Evolutionary conservation across 2,329 filamentous ascomycete genomes (phyloP).

Genomic region (Aaosphaeria pasadenensis): DNA sequence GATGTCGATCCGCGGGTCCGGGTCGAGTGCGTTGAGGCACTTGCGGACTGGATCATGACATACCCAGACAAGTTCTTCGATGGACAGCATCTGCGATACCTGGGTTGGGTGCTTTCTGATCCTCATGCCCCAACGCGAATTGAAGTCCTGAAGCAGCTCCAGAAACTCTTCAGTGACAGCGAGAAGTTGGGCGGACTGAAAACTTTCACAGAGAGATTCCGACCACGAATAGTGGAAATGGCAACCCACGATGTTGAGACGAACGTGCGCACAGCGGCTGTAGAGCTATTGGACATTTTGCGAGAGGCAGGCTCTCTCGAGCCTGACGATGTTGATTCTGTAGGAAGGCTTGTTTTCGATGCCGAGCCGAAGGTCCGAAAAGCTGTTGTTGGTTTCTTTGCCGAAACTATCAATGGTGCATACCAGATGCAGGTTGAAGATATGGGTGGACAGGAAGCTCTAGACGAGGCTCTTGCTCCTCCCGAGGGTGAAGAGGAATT

Average conservation of each 20-base stretch:
- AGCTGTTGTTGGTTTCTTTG: conserved; percentile 86
- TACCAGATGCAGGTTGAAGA: conserved; percentile 79
- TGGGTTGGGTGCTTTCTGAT: conserved; percentile 95
- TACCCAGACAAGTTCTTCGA: conserved; percentile 89
- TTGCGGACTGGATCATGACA: conserved; percentile 84
- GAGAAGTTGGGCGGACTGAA: conserved; percentile 74
- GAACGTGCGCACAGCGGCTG: conserved; percentile 73
- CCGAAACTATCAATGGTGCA: conserved; percentile 78
- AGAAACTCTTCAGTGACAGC: conserved; percentile 74
- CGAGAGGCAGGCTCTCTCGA: conserved; percentile 84
- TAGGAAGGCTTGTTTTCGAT: conserved; percentile 88
- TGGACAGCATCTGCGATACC: conserved; percentile 83
- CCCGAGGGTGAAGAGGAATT: conserved; percentile 71
- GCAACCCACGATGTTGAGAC: conserved; percentile 81
- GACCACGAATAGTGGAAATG: conserved; percentile 85
- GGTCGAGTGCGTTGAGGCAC: conserved; percentile 79
- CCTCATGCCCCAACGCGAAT: conserved; percentile 68
- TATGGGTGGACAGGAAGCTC: conserved; percentile 72
- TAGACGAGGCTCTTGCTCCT: conserved; percentile 71
- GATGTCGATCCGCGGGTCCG: conserved; percentile 89
- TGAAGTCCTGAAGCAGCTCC: conserved; percentile 84
- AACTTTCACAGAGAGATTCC: conserved; percentile 91
- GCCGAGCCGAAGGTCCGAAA: conserved; percentile 80
- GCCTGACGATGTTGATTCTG: conserved; percentile 82
- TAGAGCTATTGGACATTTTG: conserved; percentile 78